phyloP scores from a whole-genome alignment of 2,329 filamentous ascomycete genomes.

The Didymella arachidicola region DNA sequence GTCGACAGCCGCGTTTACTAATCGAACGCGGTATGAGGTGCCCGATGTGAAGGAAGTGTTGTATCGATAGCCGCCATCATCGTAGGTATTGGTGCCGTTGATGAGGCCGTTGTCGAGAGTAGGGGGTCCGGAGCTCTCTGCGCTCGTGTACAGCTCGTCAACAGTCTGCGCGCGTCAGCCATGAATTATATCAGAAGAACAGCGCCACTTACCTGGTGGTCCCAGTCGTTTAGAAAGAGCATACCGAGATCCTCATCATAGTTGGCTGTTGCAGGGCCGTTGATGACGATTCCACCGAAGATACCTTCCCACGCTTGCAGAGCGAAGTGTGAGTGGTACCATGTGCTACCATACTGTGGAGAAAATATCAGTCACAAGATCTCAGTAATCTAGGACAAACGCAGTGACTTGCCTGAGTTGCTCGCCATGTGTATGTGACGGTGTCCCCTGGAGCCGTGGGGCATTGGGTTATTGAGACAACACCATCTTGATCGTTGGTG shows the following conservation, averaged over 20 bases:
- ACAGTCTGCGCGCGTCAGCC: slow-evolving; percentile 37
- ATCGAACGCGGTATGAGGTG: slow-evolving; percentile 53
- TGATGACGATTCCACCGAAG: slow-evolving; percentile 53
- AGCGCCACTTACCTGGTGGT: slow-evolving; percentile 7
- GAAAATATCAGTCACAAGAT: not conserved
- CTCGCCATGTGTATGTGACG: slow-evolving; percentile 47
- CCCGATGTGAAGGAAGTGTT: slow-evolving; percentile 48
- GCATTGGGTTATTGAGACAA: slow-evolving; percentile 45
- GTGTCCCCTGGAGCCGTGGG: slow-evolving; percentile 35
- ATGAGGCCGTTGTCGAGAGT: slow-evolving; percentile 54
- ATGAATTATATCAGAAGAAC: not conserved
- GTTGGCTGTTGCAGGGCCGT: slow-evolving; percentile 50
- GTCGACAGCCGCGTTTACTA: slow-evolving; percentile 55
- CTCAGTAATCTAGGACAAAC: not conserved
- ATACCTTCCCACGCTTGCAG: slow-evolving; percentile 53
- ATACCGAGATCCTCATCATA: slow-evolving; percentile 56
- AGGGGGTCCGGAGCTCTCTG: slow-evolving; percentile 41
- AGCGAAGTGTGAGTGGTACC: slow-evolving; percentile 55
- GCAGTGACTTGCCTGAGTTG: slow-evolving; percentile 15
- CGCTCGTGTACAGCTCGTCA: slow-evolving; percentile 45
- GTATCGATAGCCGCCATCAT: slow-evolving; percentile 45
- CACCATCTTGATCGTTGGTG: slow-evolving; percentile 44
- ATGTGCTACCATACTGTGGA: slow-evolving; percentile 51
- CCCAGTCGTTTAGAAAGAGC: slow-evolving; percentile 55
- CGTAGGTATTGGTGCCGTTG: slow-evolving; percentile 55